phyloP scores from a whole-genome alignment of 2,329 filamentous ascomycete genomes.

The Cladosporium sp. region DNA sequence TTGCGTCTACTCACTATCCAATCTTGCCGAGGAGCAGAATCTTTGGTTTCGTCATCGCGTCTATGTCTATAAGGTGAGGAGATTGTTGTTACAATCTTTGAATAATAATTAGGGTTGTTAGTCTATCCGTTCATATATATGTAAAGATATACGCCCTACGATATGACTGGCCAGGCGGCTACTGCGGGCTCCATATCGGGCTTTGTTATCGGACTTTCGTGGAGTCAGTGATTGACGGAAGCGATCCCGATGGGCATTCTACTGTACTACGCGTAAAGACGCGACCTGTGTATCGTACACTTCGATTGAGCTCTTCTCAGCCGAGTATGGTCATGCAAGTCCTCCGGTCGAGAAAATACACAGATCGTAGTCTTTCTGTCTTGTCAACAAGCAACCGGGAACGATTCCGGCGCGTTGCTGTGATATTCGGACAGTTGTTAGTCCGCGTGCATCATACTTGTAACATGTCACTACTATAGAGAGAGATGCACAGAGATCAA shows the following conservation, averaged over 20 bases:
- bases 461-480: too few relatives aligned
- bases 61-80: neutral
- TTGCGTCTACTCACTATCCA: slow-evolving; percentile 47
- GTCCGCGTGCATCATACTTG: too few relatives aligned
- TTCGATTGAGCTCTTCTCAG: too few relatives aligned
- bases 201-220: neutral
- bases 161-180: slow-evolving; percentile 8
- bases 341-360: too few relatives aligned
- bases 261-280: too few relatives aligned
- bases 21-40: slow-evolving; percentile 62
- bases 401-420: too few relatives aligned
- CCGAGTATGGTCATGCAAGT: too few relatives aligned
- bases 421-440: too few relatives aligned
- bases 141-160: neutral
- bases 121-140: neutral
- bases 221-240: neutral
- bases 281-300: too few relatives aligned
- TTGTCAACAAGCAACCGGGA: too few relatives aligned
- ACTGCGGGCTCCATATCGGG: slow-evolving; percentile 7
- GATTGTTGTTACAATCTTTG: neutral
- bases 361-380: too few relatives aligned
- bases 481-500: too few relatives aligned
- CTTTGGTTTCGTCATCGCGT: slow-evolving; percentile 48
- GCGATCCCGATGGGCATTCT: neutral
- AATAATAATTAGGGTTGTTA: neutral